Base-by-base conservation (phyloP, 2,329 filamentous ascomycete genomes). In the Colletotrichum liriopes region DNA sequence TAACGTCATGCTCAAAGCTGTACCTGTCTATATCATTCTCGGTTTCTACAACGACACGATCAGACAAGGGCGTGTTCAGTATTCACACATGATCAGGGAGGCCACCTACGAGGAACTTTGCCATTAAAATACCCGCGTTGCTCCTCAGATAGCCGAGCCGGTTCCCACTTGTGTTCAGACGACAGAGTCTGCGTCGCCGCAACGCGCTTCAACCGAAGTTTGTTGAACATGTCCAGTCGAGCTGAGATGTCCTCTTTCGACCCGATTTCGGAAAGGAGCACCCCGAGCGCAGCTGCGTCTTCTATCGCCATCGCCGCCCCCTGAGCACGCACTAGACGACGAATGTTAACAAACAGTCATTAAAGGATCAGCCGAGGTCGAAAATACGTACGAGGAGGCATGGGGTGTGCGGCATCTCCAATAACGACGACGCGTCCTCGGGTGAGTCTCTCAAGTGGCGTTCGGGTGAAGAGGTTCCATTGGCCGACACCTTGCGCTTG, bases 301-400 rank as follows among this genome's bases (percentile, higher is more conserved):
- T 63, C 60, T 11, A 63, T 63, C 20, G 60, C 60, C 60, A 63
- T 63, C 11, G 60, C 12, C 8, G 60, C 60, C 4, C 60, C 60
- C 37, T 63, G 60, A 20, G 60, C 60, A 26, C 60, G 60, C 35
- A 52, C 60, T 63, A 6, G 23, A 2, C 12, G 41, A 45, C 1
- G 14, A 41, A 4, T 3, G 18, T 62, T 9, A 37, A 18, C 20
- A n/a, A 29, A 41, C 1, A 11, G 6, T 29, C 32, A 7, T 26
- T 63, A 20, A 2, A 7, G 20, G 3, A 6, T 2, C 8, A 37
- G 35, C 5, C 5, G 11, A 35, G 3, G 0, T 20, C 39, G 32
- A 16, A 1, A 11, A 3, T 9, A 18, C 60, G 29, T 43, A 63
- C 60, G n/a, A 6, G 60, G 60, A 23, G 60, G 60, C 47, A 63